phyloP scores from a whole-genome alignment of 2,329 filamentous ascomycete genomes.

The Sporothrix variecibatus region DNA sequence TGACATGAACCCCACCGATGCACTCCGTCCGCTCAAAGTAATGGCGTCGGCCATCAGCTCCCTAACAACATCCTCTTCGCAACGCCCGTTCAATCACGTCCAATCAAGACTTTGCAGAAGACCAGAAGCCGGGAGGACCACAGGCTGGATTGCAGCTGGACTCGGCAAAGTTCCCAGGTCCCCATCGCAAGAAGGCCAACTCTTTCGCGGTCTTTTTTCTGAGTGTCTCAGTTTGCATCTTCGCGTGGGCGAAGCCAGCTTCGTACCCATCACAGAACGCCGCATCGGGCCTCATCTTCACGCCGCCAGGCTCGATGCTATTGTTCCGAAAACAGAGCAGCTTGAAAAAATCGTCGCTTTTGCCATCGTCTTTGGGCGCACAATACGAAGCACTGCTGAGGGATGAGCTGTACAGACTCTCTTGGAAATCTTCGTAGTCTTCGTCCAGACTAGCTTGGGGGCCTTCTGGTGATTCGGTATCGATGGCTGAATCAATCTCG shows the following conservation, averaged over 20 bases:
- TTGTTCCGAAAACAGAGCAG: no score
- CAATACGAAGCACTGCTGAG: no score
- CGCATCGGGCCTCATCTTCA: no score
- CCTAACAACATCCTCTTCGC: no score
- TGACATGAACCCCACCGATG: neutral
- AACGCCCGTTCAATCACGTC: no score
- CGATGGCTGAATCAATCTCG: neutral
- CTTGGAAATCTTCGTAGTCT: neutral
- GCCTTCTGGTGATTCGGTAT: neutral
- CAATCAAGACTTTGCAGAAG: no score
- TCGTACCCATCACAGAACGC: neutral
- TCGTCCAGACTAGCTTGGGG: neutral
- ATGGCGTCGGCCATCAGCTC: no score
- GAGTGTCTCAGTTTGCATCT: neutral
- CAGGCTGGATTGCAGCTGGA: neutral
- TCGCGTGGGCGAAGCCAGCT: neutral
- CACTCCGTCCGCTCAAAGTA: neutral
- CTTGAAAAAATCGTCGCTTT: no score
- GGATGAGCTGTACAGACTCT: no score
- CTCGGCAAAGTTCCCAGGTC: neutral
- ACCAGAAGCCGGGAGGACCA: neutral
- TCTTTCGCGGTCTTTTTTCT: neutral
- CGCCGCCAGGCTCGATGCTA: no score
- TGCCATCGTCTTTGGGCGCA: no score
- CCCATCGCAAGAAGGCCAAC: neutral